Evolutionary conservation across 2,329 filamentous ascomycete genomes (phyloP).

Genomic region (Arthrobotrys sinensis): DNA sequence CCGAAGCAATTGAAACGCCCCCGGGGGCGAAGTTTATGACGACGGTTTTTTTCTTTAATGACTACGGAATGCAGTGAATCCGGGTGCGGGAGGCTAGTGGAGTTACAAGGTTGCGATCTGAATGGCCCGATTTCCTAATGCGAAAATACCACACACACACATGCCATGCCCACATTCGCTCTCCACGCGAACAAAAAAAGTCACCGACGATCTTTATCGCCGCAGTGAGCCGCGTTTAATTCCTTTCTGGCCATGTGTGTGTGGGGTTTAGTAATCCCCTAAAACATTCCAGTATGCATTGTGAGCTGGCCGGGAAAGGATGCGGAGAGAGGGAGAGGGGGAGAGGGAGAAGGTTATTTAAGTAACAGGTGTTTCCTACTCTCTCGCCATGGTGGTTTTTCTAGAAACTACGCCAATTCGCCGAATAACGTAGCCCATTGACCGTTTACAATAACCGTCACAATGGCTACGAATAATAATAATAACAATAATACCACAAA

Average conservation of each 20-base stretch:
- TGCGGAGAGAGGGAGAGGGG: background rate
- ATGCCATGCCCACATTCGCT: background rate
- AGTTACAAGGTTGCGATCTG: background rate
- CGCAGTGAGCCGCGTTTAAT: too few relatives aligned
- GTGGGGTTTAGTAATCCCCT: background rate
- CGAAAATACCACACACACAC: slow-evolving; percentile 20
- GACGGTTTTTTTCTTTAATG: background rate
- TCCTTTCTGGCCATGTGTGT: too few relatives aligned
- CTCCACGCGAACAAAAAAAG: background rate
- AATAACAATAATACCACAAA: slow-evolving; percentile 3
- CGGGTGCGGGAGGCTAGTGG: background rate
- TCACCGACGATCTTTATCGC: background rate
- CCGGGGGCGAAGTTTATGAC: background rate
- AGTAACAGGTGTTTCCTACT: background rate
- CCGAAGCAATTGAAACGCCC: background rate
- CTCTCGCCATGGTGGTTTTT: background rate
- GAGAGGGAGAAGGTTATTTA: slow-evolving; percentile 1
- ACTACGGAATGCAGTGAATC: background rate
- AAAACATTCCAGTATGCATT: too few relatives aligned
- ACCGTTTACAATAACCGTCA: too few relatives aligned
- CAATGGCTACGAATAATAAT: background rate
- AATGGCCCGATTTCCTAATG: slow-evolving; percentile 26
- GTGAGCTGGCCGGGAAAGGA: background rate
- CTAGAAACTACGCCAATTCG: too few relatives aligned
- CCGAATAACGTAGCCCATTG: too few relatives aligned